Conservation (phyloP, 2,329 filamentous ascomycete genomes). For the Ophiostoma perfectum region DNA sequence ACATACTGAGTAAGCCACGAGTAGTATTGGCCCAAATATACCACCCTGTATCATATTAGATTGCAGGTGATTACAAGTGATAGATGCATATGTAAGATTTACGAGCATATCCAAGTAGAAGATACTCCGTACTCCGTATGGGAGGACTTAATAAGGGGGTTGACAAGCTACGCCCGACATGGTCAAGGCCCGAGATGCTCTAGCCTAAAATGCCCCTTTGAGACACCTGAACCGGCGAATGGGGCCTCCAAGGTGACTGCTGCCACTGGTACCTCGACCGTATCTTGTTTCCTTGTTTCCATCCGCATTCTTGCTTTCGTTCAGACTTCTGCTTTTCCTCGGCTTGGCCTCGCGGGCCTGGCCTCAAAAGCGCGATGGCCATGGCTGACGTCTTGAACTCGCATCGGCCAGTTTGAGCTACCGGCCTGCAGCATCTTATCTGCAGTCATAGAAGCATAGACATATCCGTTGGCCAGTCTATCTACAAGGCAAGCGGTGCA, state of each 20-base stretch:
- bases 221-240: conserved; percentile 5
- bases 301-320: background rate
- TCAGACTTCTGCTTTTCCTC: background rate
- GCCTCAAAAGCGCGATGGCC: background rate
- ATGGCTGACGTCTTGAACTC: background rate
- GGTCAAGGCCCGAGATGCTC: conserved; percentile 16
- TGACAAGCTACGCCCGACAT: conserved; percentile 20
- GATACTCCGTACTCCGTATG: background rate
- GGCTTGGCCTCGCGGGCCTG: background rate
- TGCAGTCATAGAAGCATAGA: too few relatives aligned
- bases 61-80: background rate
- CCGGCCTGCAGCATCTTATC: background rate
- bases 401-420: background rate
- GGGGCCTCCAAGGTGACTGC: background rate
- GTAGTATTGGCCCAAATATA: background rate
- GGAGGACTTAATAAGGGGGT: conserved; percentile 8
- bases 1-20: too few relatives aligned
- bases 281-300: background rate
- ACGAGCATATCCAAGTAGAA: background rate
- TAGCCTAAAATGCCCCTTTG: conserved; percentile 14
- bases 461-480: too few relatives aligned
- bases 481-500: background rate
- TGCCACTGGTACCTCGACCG: background rate
- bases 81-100: background rate
- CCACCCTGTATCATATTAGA: background rate